phyloP scores from a whole-genome alignment of 176 grass and related monocot species.

The Otatea glauca region DNA sequence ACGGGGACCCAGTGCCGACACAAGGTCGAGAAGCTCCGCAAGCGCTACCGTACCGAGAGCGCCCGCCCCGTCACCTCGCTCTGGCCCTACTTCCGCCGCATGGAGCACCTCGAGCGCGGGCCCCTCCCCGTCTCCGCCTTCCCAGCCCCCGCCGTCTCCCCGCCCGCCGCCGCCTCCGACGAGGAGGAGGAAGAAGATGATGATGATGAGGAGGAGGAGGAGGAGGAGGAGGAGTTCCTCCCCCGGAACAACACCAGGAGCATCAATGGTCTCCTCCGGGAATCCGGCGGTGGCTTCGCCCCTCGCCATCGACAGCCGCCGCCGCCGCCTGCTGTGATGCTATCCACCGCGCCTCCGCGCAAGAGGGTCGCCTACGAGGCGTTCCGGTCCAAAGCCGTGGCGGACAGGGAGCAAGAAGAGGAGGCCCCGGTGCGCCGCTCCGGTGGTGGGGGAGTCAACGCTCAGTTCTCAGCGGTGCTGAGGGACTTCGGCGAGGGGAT shows the following conservation, averaged over 20 bases:
- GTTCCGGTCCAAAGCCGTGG: slow-evolving; percentile 41
- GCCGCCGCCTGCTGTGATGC: slow-evolving; percentile 41
- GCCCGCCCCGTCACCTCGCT: slow-evolving; percentile 68
- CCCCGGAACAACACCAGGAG: slow-evolving; percentile 70
- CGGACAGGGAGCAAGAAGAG: slow-evolving; percentile 49
- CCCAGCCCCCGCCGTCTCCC: not conserved
- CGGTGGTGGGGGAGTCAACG: not conserved
- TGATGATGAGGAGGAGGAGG: slow-evolving; percentile 24
- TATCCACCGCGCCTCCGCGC: slow-evolving; percentile 46
- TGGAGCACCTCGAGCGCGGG: slow-evolving; percentile 84
- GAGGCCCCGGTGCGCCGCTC: slow-evolving; percentile 16
- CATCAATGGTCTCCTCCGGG: slow-evolving; percentile 77
- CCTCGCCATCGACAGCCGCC: slow-evolving; percentile 38
- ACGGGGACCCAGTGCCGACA: slow-evolving; percentile 95
- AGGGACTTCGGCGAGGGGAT: slow-evolving; percentile 69
- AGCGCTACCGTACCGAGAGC: slow-evolving; percentile 80
- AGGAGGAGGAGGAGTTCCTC: slow-evolving; percentile 48
- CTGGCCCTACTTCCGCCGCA: slow-evolving; percentile 86
- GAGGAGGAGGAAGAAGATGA: slow-evolving; percentile 33
- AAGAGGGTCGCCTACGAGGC: slow-evolving; percentile 63
- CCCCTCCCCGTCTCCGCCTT: slow-evolving; percentile 49
- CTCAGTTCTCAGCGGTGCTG: slow-evolving; percentile 53
- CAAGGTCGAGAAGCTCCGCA: slow-evolving; percentile 99
- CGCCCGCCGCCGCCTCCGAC: slow-evolving; percentile 25
- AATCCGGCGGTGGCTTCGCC: slow-evolving; percentile 34